Base-by-base conservation (phyloP, 2,329 filamentous ascomycete genomes). In the Sclerotinia borealis region DNA sequence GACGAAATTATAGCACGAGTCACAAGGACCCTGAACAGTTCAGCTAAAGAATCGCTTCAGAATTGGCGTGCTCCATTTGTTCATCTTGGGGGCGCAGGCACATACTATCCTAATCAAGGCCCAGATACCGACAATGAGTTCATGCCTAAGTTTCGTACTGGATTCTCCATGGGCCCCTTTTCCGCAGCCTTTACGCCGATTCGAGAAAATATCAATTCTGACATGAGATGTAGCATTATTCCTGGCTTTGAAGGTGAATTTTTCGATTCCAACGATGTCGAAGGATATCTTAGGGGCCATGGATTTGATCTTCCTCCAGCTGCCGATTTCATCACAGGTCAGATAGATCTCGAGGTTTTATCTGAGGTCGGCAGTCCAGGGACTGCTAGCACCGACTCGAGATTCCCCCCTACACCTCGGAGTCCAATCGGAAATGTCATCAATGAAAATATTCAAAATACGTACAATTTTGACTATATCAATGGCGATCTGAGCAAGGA, bases 221-320 rank as follows among this genome's bases (percentile, higher is more conserved):
- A 79, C 19, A 78, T 89, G 68, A 77, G 77, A 25, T 80, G 83
- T 67, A 80, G 83, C 67, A 80, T 79, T 45, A 74, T 87, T 9
- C 80, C 83, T 1, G 88, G 85, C 0, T 89, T 87, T 65, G 83
- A 89, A 64, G 90, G 90, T 5, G 84, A 90, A 58, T 95, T 91
- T 79, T 90, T 89, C 68, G 90, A 95, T 71, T 78, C 86, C 0
- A 83, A 90, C 64, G 91, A 95, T 73, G 86, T 92, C 0, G 89
- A 95, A 74, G 80, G 83, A 15, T 95, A 92, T 72, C 77, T 96
- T 3, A 81, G 81, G 47, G 80, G 83, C 56, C 82, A 83, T 36
- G 86, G 86, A 6, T 83, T 92, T 36, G 73, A 78, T 51, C 85
- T 92, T 59, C 83, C 88, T 11, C 80, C 83, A 0, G 77, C 79